Evolutionary conservation across 768 basidiomycete genomes (phyloP), one percentile per base, ranked within the genome.

Genomic region (Leccinum subgranulosum): DNA sequence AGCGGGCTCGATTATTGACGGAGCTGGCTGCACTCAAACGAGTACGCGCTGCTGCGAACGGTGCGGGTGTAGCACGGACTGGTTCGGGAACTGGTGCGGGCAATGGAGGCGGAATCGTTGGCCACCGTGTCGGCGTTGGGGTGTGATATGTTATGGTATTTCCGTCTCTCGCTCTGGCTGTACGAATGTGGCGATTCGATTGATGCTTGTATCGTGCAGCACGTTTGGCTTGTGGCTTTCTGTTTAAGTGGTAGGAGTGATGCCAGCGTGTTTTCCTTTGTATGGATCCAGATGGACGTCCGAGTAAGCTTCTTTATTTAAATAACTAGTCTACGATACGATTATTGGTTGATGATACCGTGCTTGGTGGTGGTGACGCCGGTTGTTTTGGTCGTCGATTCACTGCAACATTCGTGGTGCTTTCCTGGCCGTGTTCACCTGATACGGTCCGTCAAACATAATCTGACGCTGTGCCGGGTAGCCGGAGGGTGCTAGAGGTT

Each of bases 1-100:
- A 87, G 61, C 81, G 86, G 0, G 84, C 85, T 0, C 72, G 76
- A 39, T 65, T 88, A 23, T 67, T 85, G 46, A 78, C 76, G 5
- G 82, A 84, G 65, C 66, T 88, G 11, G 83, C 84, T 0, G 74
- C 73, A 11, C 62, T 85, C 36, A 75, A 76, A 47, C 66, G 59
- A 15, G 68, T 55, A 11, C 62, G 63, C 12, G 58, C 59, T 9
- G 36, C 36, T 36, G 46, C 55, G 33, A 67, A 62, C 21, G 45
- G 52, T 23, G 46, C 49, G 5, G 46, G 43, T 21, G 19, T 19
- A 17, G 15, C 45, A 12, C 36, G 17, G 17, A n/a, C 36, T 39
- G 17, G 50, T 52, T 23, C 33, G 1, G 53, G 17, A 19, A 19
- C 51, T 15, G n/a, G 62, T 0, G 25, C n/a, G 1, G 34, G 51